phyloP scores from a whole-genome alignment of 305 asterid genomes.

The Solanum hybrid region DNA sequence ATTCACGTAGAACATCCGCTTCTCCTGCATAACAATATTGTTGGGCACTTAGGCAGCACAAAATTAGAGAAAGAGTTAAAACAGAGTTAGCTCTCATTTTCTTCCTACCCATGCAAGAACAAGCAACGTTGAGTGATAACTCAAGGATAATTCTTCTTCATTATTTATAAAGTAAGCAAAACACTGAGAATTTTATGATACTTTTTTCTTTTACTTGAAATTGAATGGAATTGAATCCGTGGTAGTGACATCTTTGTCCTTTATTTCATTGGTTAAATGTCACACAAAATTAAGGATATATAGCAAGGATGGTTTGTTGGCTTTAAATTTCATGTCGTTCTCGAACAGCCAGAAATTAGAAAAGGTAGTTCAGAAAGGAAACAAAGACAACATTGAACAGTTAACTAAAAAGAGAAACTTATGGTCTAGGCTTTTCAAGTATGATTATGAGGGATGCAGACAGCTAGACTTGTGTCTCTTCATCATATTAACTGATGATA shows the following conservation, averaged over 20 bases:
- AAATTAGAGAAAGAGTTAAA: slow-evolving; percentile 6
- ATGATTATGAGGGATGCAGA: neutral
- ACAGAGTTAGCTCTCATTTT: slow-evolving; percentile 15
- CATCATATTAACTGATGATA: neutral
- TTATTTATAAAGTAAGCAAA: neutral
- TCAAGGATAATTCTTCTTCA: neutral
- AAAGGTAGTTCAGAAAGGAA: neutral
- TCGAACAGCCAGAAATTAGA: neutral
- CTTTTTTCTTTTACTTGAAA: neutral
- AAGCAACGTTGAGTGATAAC: neutral
- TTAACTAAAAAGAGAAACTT: neutral
- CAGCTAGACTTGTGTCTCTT: neutral
- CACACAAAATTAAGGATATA: neutral
- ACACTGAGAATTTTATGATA: neutral
- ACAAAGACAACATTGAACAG: neutral
- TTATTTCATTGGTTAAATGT: neutral
- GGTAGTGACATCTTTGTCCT: neutral
- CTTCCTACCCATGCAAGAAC: neutral
- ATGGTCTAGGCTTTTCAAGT: neutral
- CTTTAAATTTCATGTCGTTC: neutral
- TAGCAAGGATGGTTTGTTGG: neutral
- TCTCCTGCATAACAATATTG: slow-evolving; percentile 22
- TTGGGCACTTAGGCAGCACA: slow-evolving; percentile 9
- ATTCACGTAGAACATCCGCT: slow-evolving; percentile 1
- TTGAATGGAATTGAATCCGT: neutral